Base-by-base conservation (phyloP, 2,329 filamentous ascomycete genomes). In the Fusarium multiceps region DNA sequence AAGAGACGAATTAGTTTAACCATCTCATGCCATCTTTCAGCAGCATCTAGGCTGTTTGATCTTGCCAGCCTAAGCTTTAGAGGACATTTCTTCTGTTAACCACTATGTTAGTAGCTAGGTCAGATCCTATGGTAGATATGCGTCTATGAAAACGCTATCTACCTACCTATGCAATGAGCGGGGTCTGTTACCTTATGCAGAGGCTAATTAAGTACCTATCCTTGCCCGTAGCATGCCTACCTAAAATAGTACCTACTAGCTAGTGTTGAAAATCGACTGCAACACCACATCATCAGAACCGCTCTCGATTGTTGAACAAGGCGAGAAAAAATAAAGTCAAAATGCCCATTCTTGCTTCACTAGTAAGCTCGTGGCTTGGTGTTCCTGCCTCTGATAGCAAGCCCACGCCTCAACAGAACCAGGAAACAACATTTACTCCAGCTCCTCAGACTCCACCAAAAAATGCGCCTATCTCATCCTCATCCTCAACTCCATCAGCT, bases 311-410 rank as follows among this genome's bases (percentile, higher is more conserved):
- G 23, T 7, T 28, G 28, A 23, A 56, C 34, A 37, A 37, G 34
- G 28, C 16, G 13, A 40, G 11, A n/a, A 43, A 43, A 32, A 32
- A 25, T 18, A 28, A 28, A 32, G 18, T 37, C 23, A 49, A 32
- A 42, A 47, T 62, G 48, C 45, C 63, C n/a, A 55, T 62, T n/a
- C 40, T 48, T 11, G 48, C 47, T 56, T 69, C 55, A 60, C 72
- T 74, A 65, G 65, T 56, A 30, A 68, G 65, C 60, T 62, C 69
- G 16, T 59, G 59, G 55, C 55, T 68, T 25, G 61, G 61, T 34
- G 66, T 73, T 59, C 46, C 74, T 42, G 58, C 43, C 55, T 63
- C 68, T 47, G 46, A 53, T 37, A 68, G 62, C 51, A 37, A 49
- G 14, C 42, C 63, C 34, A 30, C 40, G 25, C 53, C 51, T 14